Base-by-base conservation (phyloP, 805 yeast species). In the Kazachstania africana region DNA sequence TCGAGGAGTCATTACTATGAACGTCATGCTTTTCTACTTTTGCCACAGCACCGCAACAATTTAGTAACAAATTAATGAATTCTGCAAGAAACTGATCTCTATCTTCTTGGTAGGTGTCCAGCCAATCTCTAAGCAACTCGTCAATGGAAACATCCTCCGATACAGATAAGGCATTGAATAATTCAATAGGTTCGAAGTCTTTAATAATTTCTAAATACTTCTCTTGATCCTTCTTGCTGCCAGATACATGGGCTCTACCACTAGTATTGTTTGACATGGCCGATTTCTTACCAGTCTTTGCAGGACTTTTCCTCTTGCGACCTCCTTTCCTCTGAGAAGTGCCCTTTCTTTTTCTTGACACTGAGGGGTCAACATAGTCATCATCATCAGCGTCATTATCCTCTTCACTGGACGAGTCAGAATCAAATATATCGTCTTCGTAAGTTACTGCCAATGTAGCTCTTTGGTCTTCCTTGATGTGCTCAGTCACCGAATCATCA, bases 1-100 rank as follows among this genome's bases (percentile, higher is more conserved):
- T 60, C 1, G 91, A 80, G 6, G 81, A 70, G 26, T 79, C 85
- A 32, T 69, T 61, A 44, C 75, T 76, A 16, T 61, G 63, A 30
- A 83, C 75, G 50, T 85, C 95, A 51, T 87, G 94, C 17, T 72
- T 70, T 36, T 75, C 76, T 8, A 82, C 69, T 16, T 68, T 70
- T 2, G 73, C 63, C 14, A 72, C 63, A 30, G 85, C 77, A 0
- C 95, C 95, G 48, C 82, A 73, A 29, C 75, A 62, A 36, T 85
- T 63, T 25, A 87, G 57, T 1, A 82, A 43, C 30, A 84, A 62
- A 51, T 87, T 85, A 26, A 85, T 57, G 31, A 85, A 55, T 23
- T 70, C 71, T 27, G 73, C 68, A 31, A 81, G 54, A 2, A 85
- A 75, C 10, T 48, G 49, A 34, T 62, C 60, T 29, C 62, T 53